Base-by-base conservation (phyloP, 495 filamentous ascomycete species). In the Neurospora cerealis region DNA sequence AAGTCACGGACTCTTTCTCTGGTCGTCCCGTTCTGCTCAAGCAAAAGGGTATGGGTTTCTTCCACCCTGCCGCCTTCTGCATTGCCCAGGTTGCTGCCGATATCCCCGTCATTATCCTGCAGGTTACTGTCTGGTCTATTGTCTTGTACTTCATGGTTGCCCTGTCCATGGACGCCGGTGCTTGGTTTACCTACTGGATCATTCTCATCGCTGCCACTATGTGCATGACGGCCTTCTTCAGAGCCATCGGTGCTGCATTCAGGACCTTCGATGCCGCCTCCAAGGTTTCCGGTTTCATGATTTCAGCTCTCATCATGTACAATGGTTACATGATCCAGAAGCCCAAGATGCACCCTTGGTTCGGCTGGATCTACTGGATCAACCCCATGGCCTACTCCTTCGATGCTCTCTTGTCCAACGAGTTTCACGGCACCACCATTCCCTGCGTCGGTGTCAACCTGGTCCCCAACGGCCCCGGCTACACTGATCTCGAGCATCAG, bases 1-100 rank as follows among this genome's bases (percentile, higher is more conserved):
- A 97, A 74, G 84, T 95, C 48, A 92, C 89, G 2, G 80, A 88
- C n/a, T 88, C 90, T 1, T 96, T 94, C 78, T 77, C 82, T 19
- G 88, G 88, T 32, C 87, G 91, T 36, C 92, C 93, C 1, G 92
- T 96, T 48, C 80, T 97, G 46, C 81, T 92, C 76, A 96, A 96
- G 79, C 93, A 97, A 79, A 93, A 93, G 80, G 88, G 86, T 72
- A 95, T 93, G 77, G 90, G 89, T 4, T 93, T 95, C 79, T 94
- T 94, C 77, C 89, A 92, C 13, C 93, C 93, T 9, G 87, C 92
- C 3, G 93, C 93, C 54, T 93, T 89, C 75, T 91, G 91, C 19
- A 85, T 96, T 66, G 93, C 91, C 4, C 89, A 93, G 74, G 91
- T 92, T n/a, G 85, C 92, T 19, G 88, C 93, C 37, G 93, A 96